Conservation (phyloP, 768 basidiomycete genomes). For the Boletellus ananas region DNA sequence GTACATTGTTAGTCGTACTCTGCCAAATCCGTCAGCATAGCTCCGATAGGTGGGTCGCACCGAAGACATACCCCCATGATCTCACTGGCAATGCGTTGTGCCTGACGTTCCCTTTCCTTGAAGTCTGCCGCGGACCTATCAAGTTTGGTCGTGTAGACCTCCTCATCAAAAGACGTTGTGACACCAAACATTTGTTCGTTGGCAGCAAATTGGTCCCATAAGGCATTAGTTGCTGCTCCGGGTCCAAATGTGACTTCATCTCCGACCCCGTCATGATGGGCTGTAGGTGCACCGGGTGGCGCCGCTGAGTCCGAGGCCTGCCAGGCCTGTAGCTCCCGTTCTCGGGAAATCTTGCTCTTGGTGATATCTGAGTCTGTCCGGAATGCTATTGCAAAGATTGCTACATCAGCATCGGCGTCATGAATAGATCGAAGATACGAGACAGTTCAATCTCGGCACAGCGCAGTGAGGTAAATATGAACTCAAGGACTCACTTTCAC, state of each 20-base stretch:
- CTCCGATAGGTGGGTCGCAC: constrained; percentile 1
- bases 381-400: constrained; percentile 49
- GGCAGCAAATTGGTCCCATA: constrained; percentile 91
- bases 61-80: constrained; percentile 69
- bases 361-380: constrained; percentile 80
- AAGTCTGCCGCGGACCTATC: constrained; percentile 82
- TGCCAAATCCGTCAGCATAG: constrained; percentile 29
- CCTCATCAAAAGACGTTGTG: constrained; percentile 88
- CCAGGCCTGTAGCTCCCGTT: constrained; percentile 84
- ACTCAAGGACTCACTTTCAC: constrained; percentile 55
- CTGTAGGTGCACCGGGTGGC: constrained; percentile 22
- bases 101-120: constrained; percentile 84
- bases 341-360: constrained; percentile 49
- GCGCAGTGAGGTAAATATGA: not conserved
- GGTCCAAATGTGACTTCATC: constrained; percentile 74
- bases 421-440: not conserved
- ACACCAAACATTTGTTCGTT: constrained; percentile 95
- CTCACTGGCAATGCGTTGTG: constrained; percentile 85
- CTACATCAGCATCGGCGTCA: constrained; percentile 11
- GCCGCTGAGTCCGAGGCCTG: constrained; percentile 41
- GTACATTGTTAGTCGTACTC: constrained; percentile 68
- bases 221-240: constrained; percentile 38
- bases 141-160: constrained; percentile 90
- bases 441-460: not conserved
- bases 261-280: constrained; percentile 31